Base-by-base conservation (phyloP, 345 rosid species). In the Boechera stricta region DNA sequence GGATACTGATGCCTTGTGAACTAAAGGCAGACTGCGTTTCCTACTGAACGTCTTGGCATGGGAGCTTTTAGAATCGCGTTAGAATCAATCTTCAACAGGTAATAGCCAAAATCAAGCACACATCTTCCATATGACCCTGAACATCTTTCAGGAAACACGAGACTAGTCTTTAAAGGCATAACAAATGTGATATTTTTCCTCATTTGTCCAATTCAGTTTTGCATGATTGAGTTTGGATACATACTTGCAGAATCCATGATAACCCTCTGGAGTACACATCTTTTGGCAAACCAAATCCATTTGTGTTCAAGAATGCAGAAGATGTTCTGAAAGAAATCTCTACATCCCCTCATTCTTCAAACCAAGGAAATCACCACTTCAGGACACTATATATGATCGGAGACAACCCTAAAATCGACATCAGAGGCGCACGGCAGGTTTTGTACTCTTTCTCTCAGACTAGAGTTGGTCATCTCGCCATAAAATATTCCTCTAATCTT, bases 1-100 rank as follows among this genome's bases (percentile, higher is more conserved):
- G 32, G 54, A 26, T 66, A 51, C 91, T 90, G 79, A 87, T 74
- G 60, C 53, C 69, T 72, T 83, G 64, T 81, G 57, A 26, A 49
- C 29, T 63, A 65, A 83, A 84, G 71, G 70, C 79, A 94, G 96
- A 91, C 94, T 81, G 79, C 79, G 60, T 94, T 94, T 82, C 94
- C 97, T 74, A 70, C 90, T 73, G 93, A 86, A 73, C 98, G 94
- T 79, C 90, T 94, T 36, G 98, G 96, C 64, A 84, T 91, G 92
- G 97, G 94, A 74, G 94, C 93, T 81, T 94, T 90, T 87, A 86
- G 96, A 84, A 88, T 91, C 10, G 98, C 96, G 0, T 55, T 91
- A 7, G 96, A 93, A 85, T 86, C 94, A 39, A 74, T 94, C 83
- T 94, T 83, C 83, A 94, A 90, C 79, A 87, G 89, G 93, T 90